Percentiles rank a stretch among this genome's conserved stretches.
Conservation (phyloP, 768 basidiomycete species). For the Boletus pseudopeckii region DNA sequence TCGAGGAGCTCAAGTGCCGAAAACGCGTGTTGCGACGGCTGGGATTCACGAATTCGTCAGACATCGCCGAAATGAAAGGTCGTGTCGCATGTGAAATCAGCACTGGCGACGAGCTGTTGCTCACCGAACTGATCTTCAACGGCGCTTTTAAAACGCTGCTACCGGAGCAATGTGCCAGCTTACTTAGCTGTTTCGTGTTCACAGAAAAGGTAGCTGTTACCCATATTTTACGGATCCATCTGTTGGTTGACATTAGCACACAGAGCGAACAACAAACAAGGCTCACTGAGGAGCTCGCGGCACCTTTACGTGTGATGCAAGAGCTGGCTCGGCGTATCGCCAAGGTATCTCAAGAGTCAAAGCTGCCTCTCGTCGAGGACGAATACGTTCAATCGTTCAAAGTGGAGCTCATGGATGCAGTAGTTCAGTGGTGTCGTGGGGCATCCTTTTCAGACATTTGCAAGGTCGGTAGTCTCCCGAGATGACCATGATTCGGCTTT, state of each 20-base stretch:
- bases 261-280: slow-evolving; percentile 85
- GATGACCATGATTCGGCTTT: background rate
- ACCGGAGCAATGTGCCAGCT: slow-evolving; percentile 89
- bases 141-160: slow-evolving; percentile 88
- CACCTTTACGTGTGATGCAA: slow-evolving; percentile 91
- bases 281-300: slow-evolving; percentile 90
- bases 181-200: slow-evolving; percentile 98
- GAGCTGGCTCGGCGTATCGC: slow-evolving; percentile 94
- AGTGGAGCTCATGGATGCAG: slow-evolving; percentile 97
- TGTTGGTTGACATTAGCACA: background rate
- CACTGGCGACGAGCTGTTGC: slow-evolving; percentile 90
- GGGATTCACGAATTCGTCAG: slow-evolving; percentile 82
- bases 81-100: slow-evolving; percentile 98
- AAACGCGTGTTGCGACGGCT: slow-evolving; percentile 92
- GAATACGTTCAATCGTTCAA: slow-evolving; percentile 97
- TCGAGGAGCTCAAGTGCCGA: slow-evolving; percentile 93
- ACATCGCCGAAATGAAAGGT: slow-evolving; percentile 98
- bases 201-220: slow-evolving; percentile 72
- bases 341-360: slow-evolving; percentile 93
- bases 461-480: slow-evolving; percentile 55
- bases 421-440: slow-evolving; percentile 97
- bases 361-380: slow-evolving; percentile 84
- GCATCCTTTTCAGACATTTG: slow-evolving; percentile 94
- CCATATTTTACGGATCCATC: background rate
- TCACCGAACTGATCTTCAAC: slow-evolving; percentile 97